phyloP scores from a whole-genome alignment of 192 early-diverging fungal genomes.

The Podila epigama region DNA sequence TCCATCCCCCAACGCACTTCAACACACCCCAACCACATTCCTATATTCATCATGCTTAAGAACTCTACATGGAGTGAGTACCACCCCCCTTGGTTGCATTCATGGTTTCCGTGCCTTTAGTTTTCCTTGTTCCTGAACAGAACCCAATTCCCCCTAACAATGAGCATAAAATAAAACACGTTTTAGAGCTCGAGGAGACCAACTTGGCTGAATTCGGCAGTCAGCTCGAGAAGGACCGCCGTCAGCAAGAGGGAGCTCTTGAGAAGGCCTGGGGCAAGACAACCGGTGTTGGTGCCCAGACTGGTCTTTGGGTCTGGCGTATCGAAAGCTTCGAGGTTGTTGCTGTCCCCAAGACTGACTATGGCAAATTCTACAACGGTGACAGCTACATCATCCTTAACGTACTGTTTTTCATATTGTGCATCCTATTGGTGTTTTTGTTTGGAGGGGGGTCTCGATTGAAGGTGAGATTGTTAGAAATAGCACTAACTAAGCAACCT shows the following conservation, averaged over 20 bases:
- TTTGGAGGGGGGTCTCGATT: too few relatives aligned
- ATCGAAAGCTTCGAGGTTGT: constrained; percentile 81
- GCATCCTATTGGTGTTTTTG: too few relatives aligned
- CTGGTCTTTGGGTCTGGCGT: constrained; percentile 77
- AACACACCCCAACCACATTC: not conserved
- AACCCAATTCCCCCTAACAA: not conserved
- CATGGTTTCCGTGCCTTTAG: not conserved
- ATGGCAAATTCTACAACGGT: constrained; percentile 76
- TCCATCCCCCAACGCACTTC: not conserved
- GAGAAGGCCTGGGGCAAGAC: constrained; percentile 69
- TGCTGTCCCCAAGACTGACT: constrained; percentile 62
- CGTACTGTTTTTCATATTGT: too few relatives aligned
- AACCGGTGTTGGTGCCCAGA: constrained; percentile 50
- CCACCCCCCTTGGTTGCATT: too few relatives aligned
- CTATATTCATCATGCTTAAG: not conserved
- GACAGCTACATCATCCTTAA: constrained; percentile 83
- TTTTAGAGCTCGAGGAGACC: constrained; percentile 59
- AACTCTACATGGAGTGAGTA: constrained; percentile 7
- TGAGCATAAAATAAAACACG: too few relatives aligned
- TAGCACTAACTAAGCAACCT: too few relatives aligned
- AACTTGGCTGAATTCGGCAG: constrained; percentile 68
- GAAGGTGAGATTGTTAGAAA: too few relatives aligned
- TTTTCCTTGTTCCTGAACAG: not conserved
- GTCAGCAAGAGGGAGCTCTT: constrained; percentile 57
- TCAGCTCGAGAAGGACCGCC: constrained; percentile 68